phyloP scores from a whole-genome alignment of 768 basidiomycete genomes.

The Coprinopsis cinerea region DNA sequence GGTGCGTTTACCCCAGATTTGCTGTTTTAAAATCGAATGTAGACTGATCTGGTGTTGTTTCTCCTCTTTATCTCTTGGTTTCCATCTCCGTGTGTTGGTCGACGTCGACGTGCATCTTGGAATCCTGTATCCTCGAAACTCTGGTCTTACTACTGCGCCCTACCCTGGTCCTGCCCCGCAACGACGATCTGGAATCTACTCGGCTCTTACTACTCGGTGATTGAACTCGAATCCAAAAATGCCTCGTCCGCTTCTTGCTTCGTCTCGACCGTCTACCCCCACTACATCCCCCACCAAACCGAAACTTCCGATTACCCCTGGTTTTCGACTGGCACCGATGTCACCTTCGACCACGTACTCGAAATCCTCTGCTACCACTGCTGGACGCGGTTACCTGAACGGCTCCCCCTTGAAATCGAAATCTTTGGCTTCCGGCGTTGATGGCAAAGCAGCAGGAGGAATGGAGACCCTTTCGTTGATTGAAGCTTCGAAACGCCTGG shows the following conservation, averaged over 20 bases:
- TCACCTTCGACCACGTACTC: neutral
- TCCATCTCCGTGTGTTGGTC: too few relatives aligned
- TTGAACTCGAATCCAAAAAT: neutral
- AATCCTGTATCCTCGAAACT: too few relatives aligned
- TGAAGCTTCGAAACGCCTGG: slow-evolving; percentile 83
- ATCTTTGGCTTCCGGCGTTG: too few relatives aligned
- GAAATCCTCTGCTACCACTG: neutral
- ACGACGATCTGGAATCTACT: neutral
- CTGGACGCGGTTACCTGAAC: neutral
- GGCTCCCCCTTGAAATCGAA: neutral
- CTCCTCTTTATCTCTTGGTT: too few relatives aligned
- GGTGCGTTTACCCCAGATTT: neutral
- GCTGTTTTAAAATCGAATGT: too few relatives aligned
- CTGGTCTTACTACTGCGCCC: too few relatives aligned
- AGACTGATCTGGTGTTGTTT: too few relatives aligned
- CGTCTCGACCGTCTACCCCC: neutral
- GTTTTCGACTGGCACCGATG: neutral
- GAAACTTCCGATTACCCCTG: neutral
- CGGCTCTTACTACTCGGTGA: neutral
- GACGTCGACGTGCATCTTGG: too few relatives aligned
- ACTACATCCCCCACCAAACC: neutral
- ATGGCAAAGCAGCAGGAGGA: neutral
- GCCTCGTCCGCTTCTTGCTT: neutral
- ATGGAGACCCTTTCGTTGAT: slow-evolving; percentile 36
- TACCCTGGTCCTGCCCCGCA: neutral